Evolutionary conservation across 139 green algal species (phyloP), one percentile per base, ranked within the genome.

Genomic region (Coelastrella sp.): DNA sequence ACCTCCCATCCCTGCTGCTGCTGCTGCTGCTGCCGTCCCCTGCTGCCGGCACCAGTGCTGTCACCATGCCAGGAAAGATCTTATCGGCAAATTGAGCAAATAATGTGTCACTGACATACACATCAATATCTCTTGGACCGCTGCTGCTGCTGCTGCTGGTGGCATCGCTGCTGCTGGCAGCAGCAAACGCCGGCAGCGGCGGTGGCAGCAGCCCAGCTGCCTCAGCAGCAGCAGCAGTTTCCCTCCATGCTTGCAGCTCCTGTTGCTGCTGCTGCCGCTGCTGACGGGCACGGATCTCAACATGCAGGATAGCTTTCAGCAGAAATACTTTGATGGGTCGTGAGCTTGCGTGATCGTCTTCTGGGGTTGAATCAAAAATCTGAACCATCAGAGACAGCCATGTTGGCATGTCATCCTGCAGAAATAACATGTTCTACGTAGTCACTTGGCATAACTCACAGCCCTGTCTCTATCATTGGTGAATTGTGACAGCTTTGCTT

Each of bases 181-280:
- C 74, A 59, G 74, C 74, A 57, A 58, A 80, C n/a, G 7, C n/a
- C 57, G 20, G 77, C 77, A 71, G 57, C 22, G 68, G 68, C 17
- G 68, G 68, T 5, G 4, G 57, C 79, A 71, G 58, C 11, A 47
- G 54, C 5, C 23, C 23, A 16, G 74, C 74, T 59, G 23, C n/a
- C 22, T 57, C 74, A 58, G 74, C 74, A 80, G 74, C 74, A 80
- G 74, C 74, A 2, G 23, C n/a, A 14, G 6, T 32, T 6, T 32
- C 57, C 56, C 22, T 11, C 61, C 23, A 66, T 17, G 5, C 61
- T 76, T 58, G 8, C 3, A 32, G n/a, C 61, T 86, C 19, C 60
- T 87, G 82, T 65, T 78, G 32, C 82, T 87, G 65, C 65, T 87
- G 82, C 64, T 87, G 81, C 5, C 82, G 65, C 6, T 32, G n/a